A percentile compares a stretch with the other conserved stretches of the same genome.
Evolutionary conservation across 2,329 filamentous ascomycete species (phyloP).

Genomic region (Hymenoscyphus infarciens): DNA sequence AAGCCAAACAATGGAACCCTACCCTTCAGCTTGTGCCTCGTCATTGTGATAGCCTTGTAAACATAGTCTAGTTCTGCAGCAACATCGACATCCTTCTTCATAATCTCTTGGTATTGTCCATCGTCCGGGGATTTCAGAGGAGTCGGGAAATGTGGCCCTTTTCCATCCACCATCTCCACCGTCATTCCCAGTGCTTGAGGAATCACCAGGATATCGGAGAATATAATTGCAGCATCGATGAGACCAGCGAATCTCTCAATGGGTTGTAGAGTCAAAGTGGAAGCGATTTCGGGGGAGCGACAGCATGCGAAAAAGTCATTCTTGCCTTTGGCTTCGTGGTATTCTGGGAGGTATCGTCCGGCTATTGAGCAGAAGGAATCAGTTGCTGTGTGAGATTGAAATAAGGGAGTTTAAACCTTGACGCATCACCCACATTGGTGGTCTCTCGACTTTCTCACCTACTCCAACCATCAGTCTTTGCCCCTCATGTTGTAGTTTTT

Average conservation of each 20-base stretch:
- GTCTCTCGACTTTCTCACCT: slow-evolving; percentile 88
- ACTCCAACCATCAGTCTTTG: slow-evolving; percentile 22
- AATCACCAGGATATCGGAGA: slow-evolving; percentile 96
- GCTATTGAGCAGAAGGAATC: slow-evolving; percentile 48
- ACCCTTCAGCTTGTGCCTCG: slow-evolving; percentile 80
- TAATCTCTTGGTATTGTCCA: slow-evolving; percentile 74
- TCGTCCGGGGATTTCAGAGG: slow-evolving; percentile 78
- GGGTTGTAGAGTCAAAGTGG: slow-evolving; percentile 88
- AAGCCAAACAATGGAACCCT: slow-evolving; percentile 93
- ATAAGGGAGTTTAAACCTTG: slow-evolving; percentile 59
- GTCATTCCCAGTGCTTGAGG: slow-evolving; percentile 97
- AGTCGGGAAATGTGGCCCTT: slow-evolving; percentile 89
- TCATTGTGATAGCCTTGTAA: slow-evolving; percentile 91
- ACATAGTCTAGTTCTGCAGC: slow-evolving; percentile 85
- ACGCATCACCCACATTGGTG: slow-evolving; percentile 98
- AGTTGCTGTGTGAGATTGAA: slow-evolving; percentile 9
- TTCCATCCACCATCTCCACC: slow-evolving; percentile 98
- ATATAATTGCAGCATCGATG: slow-evolving; percentile 96
- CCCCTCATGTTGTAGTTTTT: slow-evolving; percentile 12
- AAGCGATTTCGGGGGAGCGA: slow-evolving; percentile 86
- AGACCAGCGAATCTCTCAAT: slow-evolving; percentile 88
- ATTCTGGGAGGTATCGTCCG: slow-evolving; percentile 94
- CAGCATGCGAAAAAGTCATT: slow-evolving; percentile 98
- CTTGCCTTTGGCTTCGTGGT: slow-evolving; percentile 87
- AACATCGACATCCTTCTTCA: slow-evolving; percentile 78